Percentiles rank a stretch among this genome's conserved stretches.
These are phyloP conservation scores for Eimeria necatrix DNA, from an alignment of 169 alveolate genomes.

Conservation along the genomic window DNA sequence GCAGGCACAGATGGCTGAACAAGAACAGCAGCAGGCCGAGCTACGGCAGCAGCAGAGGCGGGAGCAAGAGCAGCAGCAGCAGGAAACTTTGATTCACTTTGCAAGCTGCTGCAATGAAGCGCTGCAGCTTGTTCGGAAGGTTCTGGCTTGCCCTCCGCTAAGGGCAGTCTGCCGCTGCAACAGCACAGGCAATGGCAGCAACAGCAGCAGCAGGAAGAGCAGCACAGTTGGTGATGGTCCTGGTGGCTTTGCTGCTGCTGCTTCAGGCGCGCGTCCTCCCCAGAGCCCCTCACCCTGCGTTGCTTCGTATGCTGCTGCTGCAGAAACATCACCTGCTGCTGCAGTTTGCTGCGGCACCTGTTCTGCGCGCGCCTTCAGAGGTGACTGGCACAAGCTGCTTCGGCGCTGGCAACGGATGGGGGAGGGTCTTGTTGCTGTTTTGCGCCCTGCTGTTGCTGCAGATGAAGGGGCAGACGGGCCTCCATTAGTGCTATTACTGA, in stretches of 20 bases:
- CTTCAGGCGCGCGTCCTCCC: neutral
- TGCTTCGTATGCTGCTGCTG: constrained; percentile 45
- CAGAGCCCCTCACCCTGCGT: neutral
- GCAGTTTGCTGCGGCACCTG: constrained; percentile 31
- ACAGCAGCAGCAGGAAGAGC: neutral
- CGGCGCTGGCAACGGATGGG: neutral
- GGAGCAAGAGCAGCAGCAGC: neutral
- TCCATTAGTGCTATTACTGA: neutral
- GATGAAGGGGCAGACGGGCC: neutral
- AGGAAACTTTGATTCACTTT: neutral
- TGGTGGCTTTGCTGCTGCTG: neutral
- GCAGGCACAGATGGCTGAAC: neutral
- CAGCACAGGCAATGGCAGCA: neutral
- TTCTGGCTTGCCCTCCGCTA: neutral
- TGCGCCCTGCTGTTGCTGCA: constrained; percentile 30
- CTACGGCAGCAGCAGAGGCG: neutral
- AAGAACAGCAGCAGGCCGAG: neutral
- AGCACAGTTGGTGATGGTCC: neutral
- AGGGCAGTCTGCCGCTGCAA: constrained; percentile 4
- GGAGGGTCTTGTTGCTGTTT: neutral
- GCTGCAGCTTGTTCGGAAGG: neutral
- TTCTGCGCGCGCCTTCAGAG: neutral
- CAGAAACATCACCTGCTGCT: constrained; percentile 13
- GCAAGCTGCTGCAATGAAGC: constrained; percentile 4
- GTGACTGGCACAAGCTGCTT: neutral